Conservation (phyloP, 1,284 basidiomycete genomes). For the Cryptococcus floricola region DNA sequence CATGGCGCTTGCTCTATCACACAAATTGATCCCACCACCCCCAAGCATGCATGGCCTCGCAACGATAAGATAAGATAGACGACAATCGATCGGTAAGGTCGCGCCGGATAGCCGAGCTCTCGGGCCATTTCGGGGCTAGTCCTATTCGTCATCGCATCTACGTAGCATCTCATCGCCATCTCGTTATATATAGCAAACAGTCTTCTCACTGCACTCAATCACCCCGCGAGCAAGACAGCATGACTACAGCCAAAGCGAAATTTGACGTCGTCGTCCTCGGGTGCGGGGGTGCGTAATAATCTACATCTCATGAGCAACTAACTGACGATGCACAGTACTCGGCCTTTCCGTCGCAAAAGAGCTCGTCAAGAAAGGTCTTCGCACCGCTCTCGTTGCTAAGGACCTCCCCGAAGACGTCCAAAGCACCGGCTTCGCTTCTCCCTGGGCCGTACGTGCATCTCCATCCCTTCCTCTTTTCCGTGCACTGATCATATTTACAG, state of each 20-base stretch:
- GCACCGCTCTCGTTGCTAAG: constrained; percentile 60
- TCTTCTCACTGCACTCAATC: background rate
- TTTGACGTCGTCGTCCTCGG: constrained; percentile 44
- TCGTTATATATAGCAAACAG: too few species aligned
- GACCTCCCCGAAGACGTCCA: constrained; percentile 63
- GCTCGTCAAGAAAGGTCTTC: constrained; percentile 51
- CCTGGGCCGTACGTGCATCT: constrained; percentile 62
- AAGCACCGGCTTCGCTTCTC: constrained; percentile 61
- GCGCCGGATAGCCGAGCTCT: too few species aligned
- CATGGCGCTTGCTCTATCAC: too few species aligned
- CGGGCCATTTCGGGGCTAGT: too few species aligned
- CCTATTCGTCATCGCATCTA: too few species aligned
- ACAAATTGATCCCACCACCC: too few species aligned
- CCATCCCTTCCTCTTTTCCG: constrained; percentile 37
- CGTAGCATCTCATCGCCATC: too few species aligned
- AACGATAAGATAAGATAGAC: too few species aligned
- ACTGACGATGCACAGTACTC: constrained; percentile 41
- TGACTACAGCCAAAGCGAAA: constrained; percentile 1
- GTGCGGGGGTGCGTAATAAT: constrained; percentile 31
- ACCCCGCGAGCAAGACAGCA: too few species aligned
- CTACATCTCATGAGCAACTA: background rate
- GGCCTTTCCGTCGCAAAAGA: constrained; percentile 51
- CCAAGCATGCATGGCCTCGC: too few species aligned
- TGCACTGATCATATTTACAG: constrained; percentile 29
- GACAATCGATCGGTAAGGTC: too few species aligned